Evolutionary conservation across 805 yeast genomes (phyloP).

Genomic region (Phaffomyces opuntiae): DNA sequence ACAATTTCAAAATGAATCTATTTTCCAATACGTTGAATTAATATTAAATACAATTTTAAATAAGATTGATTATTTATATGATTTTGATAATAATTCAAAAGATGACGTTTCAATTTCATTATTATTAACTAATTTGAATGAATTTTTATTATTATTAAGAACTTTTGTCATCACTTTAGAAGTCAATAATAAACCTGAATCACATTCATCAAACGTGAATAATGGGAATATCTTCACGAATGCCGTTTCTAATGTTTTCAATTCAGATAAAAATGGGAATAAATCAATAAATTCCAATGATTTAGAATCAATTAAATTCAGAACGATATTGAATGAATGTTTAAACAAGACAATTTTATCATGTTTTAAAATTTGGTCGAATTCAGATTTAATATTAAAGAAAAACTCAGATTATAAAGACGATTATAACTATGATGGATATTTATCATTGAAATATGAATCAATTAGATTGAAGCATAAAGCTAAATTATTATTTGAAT

Average conservation of each 20-base stretch:
- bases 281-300: not conserved
- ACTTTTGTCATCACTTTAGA: slow-evolving; percentile 49
- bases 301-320: slow-evolving; percentile 3
- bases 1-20: slow-evolving; percentile 20
- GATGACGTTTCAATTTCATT: slow-evolving; percentile 41
- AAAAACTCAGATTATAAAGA: slow-evolving; percentile 7
- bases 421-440: slow-evolving; percentile 19
- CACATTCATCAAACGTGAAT: slow-evolving; percentile 15
- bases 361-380: slow-evolving; percentile 61
- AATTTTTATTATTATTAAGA: slow-evolving; percentile 39
- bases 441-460: slow-evolving; percentile 37
- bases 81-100: slow-evolving; percentile 12
- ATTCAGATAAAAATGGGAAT: slow-evolving; percentile 38
- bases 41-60: slow-evolving; percentile 16
- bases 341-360: slow-evolving; percentile 52
- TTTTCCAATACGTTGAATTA: slow-evolving; percentile 20
- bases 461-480: slow-evolving; percentile 61
- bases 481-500: slow-evolving; percentile 58
- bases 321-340: slow-evolving; percentile 31
- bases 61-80: slow-evolving; percentile 16
- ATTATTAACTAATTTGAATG: slow-evolving; percentile 55
- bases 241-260: slow-evolving; percentile 74
- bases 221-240: slow-evolving; percentile 44
- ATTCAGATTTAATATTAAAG: slow-evolving; percentile 43
- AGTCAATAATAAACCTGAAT: slow-evolving; percentile 11